phyloP scores from a whole-genome alignment of 805 yeast species.

The Ogataea angusta region DNA sequence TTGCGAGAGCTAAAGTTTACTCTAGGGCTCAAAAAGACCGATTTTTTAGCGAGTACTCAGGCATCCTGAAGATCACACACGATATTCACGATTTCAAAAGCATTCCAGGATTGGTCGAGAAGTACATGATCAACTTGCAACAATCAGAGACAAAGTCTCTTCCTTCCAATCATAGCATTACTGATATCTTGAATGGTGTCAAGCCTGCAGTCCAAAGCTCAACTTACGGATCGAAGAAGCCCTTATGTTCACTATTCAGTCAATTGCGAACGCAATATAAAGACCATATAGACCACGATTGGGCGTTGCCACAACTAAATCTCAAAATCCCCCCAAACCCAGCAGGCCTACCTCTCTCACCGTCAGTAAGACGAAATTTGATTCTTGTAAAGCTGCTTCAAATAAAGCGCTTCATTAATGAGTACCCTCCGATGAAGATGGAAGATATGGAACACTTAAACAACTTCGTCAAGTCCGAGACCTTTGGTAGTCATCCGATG shows the following conservation, averaged over 20 bases:
- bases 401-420: conserved; percentile 13
- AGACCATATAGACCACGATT: conserved; percentile 9
- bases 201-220: neutral
- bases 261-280: conserved; percentile 16
- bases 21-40: conserved; percentile 8
- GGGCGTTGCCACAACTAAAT: conserved; percentile 13
- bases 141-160: conserved; percentile 3
- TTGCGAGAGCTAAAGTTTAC: conserved; percentile 3
- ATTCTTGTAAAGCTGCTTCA: conserved; percentile 14
- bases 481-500: conserved; percentile 2
- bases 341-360: conserved; percentile 24
- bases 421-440: conserved; percentile 17
- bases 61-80: conserved; percentile 6
- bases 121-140: conserved; percentile 7
- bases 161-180: conserved; percentile 8
- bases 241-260: neutral
- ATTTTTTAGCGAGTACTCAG: conserved; percentile 8
- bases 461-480: conserved; percentile 2
- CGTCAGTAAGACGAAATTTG: conserved; percentile 17
- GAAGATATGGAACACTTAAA: conserved; percentile 20
- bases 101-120: conserved; percentile 3
- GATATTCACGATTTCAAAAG: conserved; percentile 4
- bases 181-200: conserved; percentile 5
- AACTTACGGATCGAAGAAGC: neutral
- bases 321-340: conserved; percentile 18